Evolutionary conservation across 2,329 filamentous ascomycete species (phyloP).

Genomic region (Alternaria viburni): DNA sequence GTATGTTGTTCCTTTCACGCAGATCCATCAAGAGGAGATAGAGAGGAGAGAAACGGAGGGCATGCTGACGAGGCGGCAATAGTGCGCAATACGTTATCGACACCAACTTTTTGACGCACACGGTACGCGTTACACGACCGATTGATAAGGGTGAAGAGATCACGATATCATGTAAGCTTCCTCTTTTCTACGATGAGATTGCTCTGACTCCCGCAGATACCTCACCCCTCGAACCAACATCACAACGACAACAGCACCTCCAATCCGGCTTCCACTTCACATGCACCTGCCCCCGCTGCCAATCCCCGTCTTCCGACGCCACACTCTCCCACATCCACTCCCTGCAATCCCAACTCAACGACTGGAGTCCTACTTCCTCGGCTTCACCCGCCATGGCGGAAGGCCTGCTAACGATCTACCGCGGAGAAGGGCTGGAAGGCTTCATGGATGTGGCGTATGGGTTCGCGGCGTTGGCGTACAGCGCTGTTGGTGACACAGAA

Average conservation of each 20-base stretch:
- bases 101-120: slow-evolving; percentile 45
- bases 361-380: slow-evolving; percentile 29
- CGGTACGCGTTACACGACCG: slow-evolving; percentile 46
- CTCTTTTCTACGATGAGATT: too few species aligned
- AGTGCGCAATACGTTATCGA: slow-evolving; percentile 52
- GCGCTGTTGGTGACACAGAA: slow-evolving; percentile 34
- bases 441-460: slow-evolving; percentile 51
- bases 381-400: slow-evolving; percentile 38
- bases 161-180: slow-evolving; percentile 46
- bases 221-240: slow-evolving; percentile 42
- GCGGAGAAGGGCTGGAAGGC: slow-evolving; percentile 46
- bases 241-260: slow-evolving; percentile 39
- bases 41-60: background rate
- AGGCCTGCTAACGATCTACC: slow-evolving; percentile 44
- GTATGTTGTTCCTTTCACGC: slow-evolving; percentile 17
- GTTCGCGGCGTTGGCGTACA: slow-evolving; percentile 50
- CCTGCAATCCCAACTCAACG: slow-evolving; percentile 41
- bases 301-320: slow-evolving; percentile 35
- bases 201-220: slow-evolving; percentile 33
- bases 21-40: too few species aligned
- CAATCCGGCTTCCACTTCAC: slow-evolving; percentile 49
- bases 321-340: slow-evolving; percentile 36
- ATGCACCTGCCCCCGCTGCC: slow-evolving; percentile 50
- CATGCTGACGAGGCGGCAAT: slow-evolving; percentile 19
- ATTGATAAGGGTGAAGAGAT: slow-evolving; percentile 49